phyloP scores from a whole-genome alignment of 768 basidiomycete genomes.

The Amanita phalloides region DNA sequence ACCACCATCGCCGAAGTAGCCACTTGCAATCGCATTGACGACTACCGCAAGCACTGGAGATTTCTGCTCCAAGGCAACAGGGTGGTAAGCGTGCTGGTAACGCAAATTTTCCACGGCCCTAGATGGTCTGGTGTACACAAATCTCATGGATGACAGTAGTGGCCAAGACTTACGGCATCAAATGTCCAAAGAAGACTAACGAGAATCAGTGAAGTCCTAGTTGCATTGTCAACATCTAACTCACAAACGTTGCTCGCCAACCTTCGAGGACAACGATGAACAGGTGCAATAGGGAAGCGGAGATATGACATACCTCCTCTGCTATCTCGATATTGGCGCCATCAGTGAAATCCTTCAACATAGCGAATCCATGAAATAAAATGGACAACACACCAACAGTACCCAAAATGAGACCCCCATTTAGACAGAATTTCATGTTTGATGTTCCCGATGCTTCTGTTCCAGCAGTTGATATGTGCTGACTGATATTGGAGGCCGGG shows the following conservation, averaged over 20 bases:
- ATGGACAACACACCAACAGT: conserved; percentile 46
- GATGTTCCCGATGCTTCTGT: conserved; percentile 82
- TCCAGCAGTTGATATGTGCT: conserved; percentile 96
- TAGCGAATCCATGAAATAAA: background rate
- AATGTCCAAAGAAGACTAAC: conserved; percentile 81
- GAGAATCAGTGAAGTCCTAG: background rate
- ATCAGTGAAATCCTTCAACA: conserved; percentile 30
- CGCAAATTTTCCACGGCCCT: conserved; percentile 78
- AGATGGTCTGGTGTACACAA: background rate
- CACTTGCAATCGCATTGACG: conserved; percentile 62
- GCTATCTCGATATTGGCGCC: conserved; percentile 97
- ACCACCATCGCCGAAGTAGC: conserved; percentile 68
- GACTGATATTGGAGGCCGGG: conserved; percentile 88
- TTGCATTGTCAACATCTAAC: conserved; percentile 19
- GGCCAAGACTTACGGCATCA: conserved; percentile 46
- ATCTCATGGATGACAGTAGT: background rate
- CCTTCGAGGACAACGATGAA: conserved; percentile 13
- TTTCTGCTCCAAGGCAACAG: conserved; percentile 70
- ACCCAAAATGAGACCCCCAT: conserved; percentile 82
- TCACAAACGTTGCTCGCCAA: conserved; percentile 87
- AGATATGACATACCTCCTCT: conserved; percentile 47
- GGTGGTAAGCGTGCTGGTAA: conserved; percentile 78
- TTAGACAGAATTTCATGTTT: conserved; percentile 87
- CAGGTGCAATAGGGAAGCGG: background rate
- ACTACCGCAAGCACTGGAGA: conserved; percentile 76